These are phyloP conservation scores for Haberlea rhodopensis DNA, from an alignment of 257 asterid species.

Conservation along the genomic window DNA sequence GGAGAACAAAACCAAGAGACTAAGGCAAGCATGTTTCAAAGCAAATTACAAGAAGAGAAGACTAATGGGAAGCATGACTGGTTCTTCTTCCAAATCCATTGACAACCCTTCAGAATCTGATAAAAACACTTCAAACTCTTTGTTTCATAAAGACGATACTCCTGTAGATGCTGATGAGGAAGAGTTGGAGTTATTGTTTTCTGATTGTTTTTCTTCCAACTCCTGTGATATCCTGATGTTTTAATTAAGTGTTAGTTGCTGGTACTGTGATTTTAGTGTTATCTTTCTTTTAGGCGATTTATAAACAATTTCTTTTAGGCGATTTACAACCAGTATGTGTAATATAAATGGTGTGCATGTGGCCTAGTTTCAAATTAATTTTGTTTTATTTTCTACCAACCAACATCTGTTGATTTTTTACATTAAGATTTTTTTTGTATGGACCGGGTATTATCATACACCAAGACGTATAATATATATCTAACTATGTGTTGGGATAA, in stretches of 20 bases:
- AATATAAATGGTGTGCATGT: background rate
- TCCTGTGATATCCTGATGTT: slow-evolving; percentile 10
- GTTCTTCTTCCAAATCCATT: slow-evolving; percentile 8
- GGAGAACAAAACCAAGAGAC: slow-evolving; percentile 58
- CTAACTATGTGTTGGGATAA: too few species aligned
- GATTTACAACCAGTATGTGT: background rate
- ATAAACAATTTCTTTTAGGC: background rate
- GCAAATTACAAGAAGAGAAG: slow-evolving; percentile 72
- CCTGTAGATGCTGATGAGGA: slow-evolving; percentile 27
- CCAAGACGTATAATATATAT: too few species aligned
- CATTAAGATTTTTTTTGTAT: too few species aligned
- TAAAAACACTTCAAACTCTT: background rate
- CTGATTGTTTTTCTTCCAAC: slow-evolving; percentile 37
- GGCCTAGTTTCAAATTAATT: background rate
- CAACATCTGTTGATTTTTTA: too few species aligned
- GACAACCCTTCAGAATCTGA: background rate
- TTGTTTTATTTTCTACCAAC: background rate
- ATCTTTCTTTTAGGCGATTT: background rate
- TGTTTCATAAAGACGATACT: background rate
- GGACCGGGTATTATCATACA: too few species aligned
- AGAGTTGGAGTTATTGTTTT: slow-evolving; percentile 37
- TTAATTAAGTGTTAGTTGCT: background rate
- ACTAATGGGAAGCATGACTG: slow-evolving; percentile 32
- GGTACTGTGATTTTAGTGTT: background rate
- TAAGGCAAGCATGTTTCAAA: slow-evolving; percentile 71